These are phyloP conservation scores for Saccharomyces paradoxus DNA, from an alignment of 805 yeast genomes.

Conservation along the genomic window DNA sequence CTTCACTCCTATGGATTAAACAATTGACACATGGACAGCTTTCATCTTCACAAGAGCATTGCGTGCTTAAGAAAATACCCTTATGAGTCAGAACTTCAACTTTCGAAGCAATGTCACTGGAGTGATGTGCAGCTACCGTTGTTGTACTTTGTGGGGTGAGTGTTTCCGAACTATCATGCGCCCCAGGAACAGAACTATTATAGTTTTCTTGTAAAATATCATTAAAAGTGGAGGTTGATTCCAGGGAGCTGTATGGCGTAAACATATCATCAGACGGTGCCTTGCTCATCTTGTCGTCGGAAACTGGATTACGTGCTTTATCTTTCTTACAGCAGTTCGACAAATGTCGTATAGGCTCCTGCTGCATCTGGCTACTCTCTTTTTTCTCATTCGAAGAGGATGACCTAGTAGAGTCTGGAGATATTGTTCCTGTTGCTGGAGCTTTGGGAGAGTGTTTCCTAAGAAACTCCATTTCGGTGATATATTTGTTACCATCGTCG, in stretches of 20 bases:
- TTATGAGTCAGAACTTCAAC: constrained; percentile 29
- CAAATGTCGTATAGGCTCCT: neutral
- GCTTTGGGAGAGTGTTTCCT: neutral
- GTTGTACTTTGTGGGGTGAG: neutral
- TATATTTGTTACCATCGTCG: neutral
- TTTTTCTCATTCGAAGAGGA: neutral
- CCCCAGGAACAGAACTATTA: constrained; percentile 1
- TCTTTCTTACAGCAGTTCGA: neutral
- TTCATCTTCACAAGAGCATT: constrained; percentile 28
- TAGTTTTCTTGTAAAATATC: constrained; percentile 1
- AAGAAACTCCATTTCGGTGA: neutral
- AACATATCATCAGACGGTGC: neutral
- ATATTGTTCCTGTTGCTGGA: neutral
- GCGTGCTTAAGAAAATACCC: constrained; percentile 27
- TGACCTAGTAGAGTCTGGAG: constrained; percentile 3
- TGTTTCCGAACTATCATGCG: neutral
- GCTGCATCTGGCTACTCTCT: neutral
- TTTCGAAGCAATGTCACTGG: constrained; percentile 6
- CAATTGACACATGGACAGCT: constrained; percentile 29
- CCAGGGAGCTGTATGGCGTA: neutral
- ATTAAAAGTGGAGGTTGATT: neutral
- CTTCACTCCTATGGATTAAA: constrained; percentile 30
- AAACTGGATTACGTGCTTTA: neutral
- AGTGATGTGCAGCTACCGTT: neutral
- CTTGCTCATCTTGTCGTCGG: neutral